Percentiles rank a stretch among this genome's conserved stretches.
Conservation (phyloP, 768 basidiomycete species). For the Trametes maxima region DNA sequence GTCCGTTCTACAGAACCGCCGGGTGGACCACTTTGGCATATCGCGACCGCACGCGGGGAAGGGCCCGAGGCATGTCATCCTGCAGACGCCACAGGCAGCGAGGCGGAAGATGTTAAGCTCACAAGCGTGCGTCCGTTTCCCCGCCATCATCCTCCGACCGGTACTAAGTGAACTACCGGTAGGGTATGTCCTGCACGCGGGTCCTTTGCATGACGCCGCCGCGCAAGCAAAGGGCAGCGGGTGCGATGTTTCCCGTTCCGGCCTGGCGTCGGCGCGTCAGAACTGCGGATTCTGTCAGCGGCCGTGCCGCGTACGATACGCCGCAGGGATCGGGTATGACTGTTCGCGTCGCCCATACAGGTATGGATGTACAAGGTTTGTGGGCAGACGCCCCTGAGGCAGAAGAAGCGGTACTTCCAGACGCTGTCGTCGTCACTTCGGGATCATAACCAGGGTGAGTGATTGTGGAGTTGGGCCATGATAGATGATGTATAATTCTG, state of each 20-base stretch:
- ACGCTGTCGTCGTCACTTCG: conserved; percentile 8
- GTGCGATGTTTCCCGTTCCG: neutral
- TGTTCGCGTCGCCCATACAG: neutral
- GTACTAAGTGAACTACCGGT: conserved; percentile 7
- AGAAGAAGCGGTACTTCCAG: neutral
- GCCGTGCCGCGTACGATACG: conserved; percentile 3
- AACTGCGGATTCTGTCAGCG: conserved; percentile 7
- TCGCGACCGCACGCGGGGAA: conserved; percentile 13
- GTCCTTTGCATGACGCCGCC: neutral
- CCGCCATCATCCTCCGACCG: conserved; percentile 7
- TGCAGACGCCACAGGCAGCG: conserved; percentile 16
- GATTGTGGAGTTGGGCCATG: conserved; percentile 18
- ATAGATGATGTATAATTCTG: neutral
- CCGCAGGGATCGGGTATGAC: neutral
- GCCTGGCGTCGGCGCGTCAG: conserved; percentile 10
- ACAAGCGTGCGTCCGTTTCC: conserved; percentile 10
- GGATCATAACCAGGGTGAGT: conserved; percentile 21
- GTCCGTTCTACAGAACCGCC: conserved; percentile 6
- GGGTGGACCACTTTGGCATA: neutral
- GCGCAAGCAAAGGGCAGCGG: neutral
- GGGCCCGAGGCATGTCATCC: conserved; percentile 9
- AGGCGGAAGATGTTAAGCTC: conserved; percentile 17
- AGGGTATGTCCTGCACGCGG: neutral
- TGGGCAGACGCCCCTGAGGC: conserved; percentile 1
- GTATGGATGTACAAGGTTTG: neutral